These are phyloP conservation scores for Fusarium mexicanum DNA, from an alignment of 2,329 filamentous ascomycete genomes.

Conservation along the genomic window DNA sequence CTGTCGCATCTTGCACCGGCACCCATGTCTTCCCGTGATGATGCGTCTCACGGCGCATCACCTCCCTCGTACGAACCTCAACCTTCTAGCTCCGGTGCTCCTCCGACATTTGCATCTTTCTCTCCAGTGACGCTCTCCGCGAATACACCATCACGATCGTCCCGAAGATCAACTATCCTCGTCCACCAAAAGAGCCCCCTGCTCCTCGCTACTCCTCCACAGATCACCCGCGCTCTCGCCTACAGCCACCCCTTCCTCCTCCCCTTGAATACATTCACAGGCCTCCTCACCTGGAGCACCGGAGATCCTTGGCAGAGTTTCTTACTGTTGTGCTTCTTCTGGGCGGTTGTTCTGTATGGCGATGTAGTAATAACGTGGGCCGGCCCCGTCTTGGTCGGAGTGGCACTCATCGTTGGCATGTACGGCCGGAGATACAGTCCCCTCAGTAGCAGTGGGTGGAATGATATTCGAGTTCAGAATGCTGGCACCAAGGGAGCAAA, in stretches of 20 bases:
- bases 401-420: conserved; percentile 87
- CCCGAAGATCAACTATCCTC: conserved; percentile 87
- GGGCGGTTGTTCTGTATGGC: conserved; percentile 87
- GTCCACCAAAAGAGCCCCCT: conserved; percentile 97
- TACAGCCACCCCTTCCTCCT: conserved; percentile 96
- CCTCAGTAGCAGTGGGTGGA: conserved; percentile 84
- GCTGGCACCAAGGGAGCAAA: conserved; percentile 28
- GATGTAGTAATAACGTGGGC: conserved; percentile 82
- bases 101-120: conserved; percentile 87
- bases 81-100: conserved; percentile 52
- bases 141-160: conserved; percentile 66
- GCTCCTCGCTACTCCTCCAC: conserved; percentile 90
- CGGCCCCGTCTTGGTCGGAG: conserved; percentile 84
- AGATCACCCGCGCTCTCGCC: conserved; percentile 91
- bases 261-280: conserved; percentile 85
- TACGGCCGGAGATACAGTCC: conserved; percentile 91
- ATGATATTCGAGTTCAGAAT: conserved; percentile 56
- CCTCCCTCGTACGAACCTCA: conserved; percentile 47
- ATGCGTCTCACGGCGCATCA: conserved; percentile 48
- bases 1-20: conserved; percentile 55
- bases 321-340: conserved; percentile 83
- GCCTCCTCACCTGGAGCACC: conserved; percentile 92
- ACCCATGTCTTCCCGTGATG: conserved; percentile 53
- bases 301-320: conserved; percentile 98
- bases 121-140: conserved; percentile 82